Evolutionary conservation across 805 yeast species (phyloP), one percentile per base, ranked within the genome.

Genomic region (Priceomyces haplophilus): DNA sequence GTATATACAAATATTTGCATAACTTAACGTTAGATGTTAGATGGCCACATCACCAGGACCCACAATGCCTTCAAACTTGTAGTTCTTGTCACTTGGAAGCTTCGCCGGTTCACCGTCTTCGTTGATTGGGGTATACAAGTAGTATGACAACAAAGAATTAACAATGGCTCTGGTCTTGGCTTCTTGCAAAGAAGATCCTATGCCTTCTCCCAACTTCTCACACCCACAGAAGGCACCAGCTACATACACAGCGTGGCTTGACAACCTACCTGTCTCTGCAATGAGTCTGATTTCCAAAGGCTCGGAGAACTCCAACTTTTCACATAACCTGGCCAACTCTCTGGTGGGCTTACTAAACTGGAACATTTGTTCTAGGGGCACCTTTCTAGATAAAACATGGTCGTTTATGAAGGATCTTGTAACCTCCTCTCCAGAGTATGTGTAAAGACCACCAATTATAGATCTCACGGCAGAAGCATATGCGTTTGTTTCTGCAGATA

Each of bases 151-250:
- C 61, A 93, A 78, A 25, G 97, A 90, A 62, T 85, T 85, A 25
- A 89, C 95, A 41, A 89, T 87, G 27, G 97, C 93, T 64, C 96
- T 80, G 32, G 88, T 85, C 66, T 89, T 87, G 27, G 97, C 97
- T 67, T 93, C 98, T 50, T 78, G 79, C 55, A 93, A 71, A 21
- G 95, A 85, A 5, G 95, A 73, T 29, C 98, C 99, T 58, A 85
- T 88, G 33, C 97, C 97, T 65, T 93, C 97, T 40, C 97, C 97
- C 42, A 93, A 72, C 64, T 88, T 82, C 49, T 80, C 80, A 11
- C 74, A 73, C 27, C 97, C 98, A 44, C 85, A 75, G 63, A 89
- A 93, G 1, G 88, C 93, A 39, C 97, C 98, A 25, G 91, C 95
- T 11, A 91, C 85, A 53, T 79, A 93, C 30, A 89, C 83, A 18